A percentile compares a stretch with the other conserved stretches of the same genome.
Conservation (phyloP, 2,329 filamentous ascomycete species). For the Pseudocercospora crystallina region DNA sequence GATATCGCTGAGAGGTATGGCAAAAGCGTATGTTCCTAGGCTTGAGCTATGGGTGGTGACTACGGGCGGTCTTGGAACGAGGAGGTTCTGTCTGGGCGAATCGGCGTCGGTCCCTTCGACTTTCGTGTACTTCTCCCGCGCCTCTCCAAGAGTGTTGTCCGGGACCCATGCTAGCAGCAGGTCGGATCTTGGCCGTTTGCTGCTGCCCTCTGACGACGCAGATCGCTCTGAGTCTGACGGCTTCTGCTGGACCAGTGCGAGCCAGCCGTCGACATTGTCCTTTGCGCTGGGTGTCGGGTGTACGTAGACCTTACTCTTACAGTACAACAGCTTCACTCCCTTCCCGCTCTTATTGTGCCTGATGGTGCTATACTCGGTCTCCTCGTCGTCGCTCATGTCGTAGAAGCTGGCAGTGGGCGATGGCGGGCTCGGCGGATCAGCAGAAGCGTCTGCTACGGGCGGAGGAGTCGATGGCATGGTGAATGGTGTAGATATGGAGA, state of each 20-base stretch:
- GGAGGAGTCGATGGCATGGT: constrained; percentile 19
- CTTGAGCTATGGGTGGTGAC: constrained; percentile 72
- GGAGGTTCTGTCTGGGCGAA: constrained; percentile 77
- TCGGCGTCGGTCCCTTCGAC: constrained; percentile 84
- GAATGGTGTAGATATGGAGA: not conserved
- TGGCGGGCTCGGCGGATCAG: constrained; percentile 41
- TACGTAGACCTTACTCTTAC: constrained; percentile 98
- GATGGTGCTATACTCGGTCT: constrained; percentile 92
- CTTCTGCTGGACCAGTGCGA: constrained; percentile 91
- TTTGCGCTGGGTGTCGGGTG: constrained; percentile 90
- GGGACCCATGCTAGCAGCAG: constrained; percentile 92
- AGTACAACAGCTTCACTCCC: constrained; percentile 90
- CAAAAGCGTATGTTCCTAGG: constrained; percentile 82
- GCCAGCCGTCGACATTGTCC: constrained; percentile 93
- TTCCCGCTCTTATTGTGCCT: constrained; percentile 64
- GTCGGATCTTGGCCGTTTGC: constrained; percentile 59
- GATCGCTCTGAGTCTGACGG: constrained; percentile 38
- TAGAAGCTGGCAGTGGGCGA: constrained; percentile 90
- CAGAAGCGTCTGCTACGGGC: constrained; percentile 9
- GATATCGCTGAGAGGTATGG: constrained; percentile 83
- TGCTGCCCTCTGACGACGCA: constrained; percentile 11
- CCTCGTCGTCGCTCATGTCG: constrained; percentile 93
- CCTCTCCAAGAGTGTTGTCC: constrained; percentile 81
- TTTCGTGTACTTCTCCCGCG: constrained; percentile 81
- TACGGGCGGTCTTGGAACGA: constrained; percentile 88